phyloP scores from a whole-genome alignment of 192 early-diverging fungal species.

The Dissophora globulifera region DNA sequence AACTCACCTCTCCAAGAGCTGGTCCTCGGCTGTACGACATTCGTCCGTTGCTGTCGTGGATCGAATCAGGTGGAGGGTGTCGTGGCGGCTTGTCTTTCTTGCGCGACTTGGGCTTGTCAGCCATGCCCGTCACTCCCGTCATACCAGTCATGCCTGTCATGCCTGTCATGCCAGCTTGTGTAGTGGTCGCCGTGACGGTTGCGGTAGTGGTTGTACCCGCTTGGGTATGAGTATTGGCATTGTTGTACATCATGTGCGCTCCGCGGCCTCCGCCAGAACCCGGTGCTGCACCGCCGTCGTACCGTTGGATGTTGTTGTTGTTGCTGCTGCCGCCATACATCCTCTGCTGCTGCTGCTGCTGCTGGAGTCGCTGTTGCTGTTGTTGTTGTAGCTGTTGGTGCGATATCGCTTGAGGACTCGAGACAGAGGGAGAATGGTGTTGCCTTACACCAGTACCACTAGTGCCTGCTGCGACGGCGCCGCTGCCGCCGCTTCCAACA shows the following conservation, averaged over 20 bases:
- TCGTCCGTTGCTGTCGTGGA: constrained; percentile 48
- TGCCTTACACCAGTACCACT: constrained; percentile 5
- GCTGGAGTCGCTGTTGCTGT: too few species aligned
- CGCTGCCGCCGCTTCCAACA: not conserved
- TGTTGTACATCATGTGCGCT: constrained; percentile 1
- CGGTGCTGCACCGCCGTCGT: not conserved
- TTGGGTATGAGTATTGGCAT: constrained; percentile 24
- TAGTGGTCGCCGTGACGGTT: constrained; percentile 7
- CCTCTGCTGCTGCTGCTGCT: constrained; percentile 7
- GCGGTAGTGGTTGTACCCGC: constrained; percentile 14
- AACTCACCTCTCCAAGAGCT: constrained; percentile 63
- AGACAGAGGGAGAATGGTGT: not conserved
- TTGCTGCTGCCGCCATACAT: constrained; percentile 4
- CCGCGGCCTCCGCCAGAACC: not conserved
- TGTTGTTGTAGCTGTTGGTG: constrained; percentile 18
- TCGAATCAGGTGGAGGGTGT: constrained; percentile 54
- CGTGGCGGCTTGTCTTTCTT: constrained; percentile 52
- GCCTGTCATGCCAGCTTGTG: constrained; percentile 7
- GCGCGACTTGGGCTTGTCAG: constrained; percentile 31
- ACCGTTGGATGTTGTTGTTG: not conserved
- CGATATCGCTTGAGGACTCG: not conserved
- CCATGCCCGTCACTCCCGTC: constrained; percentile 18
- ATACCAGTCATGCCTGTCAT: constrained; percentile 11
- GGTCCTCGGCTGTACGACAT: constrained; percentile 49
- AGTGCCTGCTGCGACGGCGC: not conserved